phyloP scores from a whole-genome alignment of 1,284 basidiomycete genomes.

The Rhodotorula glutinis region DNA sequence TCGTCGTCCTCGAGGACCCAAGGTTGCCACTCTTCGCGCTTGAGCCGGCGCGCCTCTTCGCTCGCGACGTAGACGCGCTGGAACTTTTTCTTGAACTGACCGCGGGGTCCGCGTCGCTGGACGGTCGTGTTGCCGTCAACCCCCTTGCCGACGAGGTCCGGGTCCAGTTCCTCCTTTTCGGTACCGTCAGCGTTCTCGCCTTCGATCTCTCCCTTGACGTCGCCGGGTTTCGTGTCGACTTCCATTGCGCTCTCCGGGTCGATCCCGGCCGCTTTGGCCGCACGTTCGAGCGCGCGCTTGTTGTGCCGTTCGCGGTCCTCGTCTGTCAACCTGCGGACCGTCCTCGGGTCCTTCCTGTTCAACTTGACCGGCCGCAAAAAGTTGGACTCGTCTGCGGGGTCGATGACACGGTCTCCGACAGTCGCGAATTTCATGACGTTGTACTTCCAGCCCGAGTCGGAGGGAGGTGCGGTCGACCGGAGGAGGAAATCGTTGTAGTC shows the following conservation, averaged over 20 bases:
- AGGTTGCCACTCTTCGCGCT: constrained; percentile 77
- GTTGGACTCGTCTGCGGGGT: constrained; percentile 20
- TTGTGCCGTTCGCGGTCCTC: constrained; percentile 52
- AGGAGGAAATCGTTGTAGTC: constrained; percentile 23
- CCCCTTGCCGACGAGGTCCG: constrained; percentile 33
- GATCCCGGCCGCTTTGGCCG: constrained; percentile 62
- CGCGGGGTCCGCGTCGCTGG: constrained; percentile 53
- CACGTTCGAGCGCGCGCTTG: constrained; percentile 43
- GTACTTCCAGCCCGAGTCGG: constrained; percentile 35
- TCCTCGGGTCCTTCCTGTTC: constrained; percentile 72
- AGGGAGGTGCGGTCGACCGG: constrained; percentile 12
- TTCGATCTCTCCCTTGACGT: constrained; percentile 34
- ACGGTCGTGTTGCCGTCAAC: constrained; percentile 14
- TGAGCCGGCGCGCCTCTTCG: constrained; percentile 64
- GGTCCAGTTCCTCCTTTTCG: constrained; percentile 50
- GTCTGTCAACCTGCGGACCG: constrained; percentile 42
- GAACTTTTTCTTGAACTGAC: constrained; percentile 72
- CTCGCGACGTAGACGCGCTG: constrained; percentile 72
- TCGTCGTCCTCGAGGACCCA: constrained; percentile 80
- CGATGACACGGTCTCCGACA: constrained; percentile 25
- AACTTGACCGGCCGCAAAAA: constrained; percentile 64
- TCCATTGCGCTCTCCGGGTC: constrained; percentile 62
- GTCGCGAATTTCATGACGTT: constrained; percentile 43
- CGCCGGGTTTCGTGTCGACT: constrained; percentile 41
- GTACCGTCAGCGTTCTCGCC: constrained; percentile 48